Evolutionary conservation across 371 early-diverging fungal species (phyloP).

Genomic region (Circinella minor): DNA sequence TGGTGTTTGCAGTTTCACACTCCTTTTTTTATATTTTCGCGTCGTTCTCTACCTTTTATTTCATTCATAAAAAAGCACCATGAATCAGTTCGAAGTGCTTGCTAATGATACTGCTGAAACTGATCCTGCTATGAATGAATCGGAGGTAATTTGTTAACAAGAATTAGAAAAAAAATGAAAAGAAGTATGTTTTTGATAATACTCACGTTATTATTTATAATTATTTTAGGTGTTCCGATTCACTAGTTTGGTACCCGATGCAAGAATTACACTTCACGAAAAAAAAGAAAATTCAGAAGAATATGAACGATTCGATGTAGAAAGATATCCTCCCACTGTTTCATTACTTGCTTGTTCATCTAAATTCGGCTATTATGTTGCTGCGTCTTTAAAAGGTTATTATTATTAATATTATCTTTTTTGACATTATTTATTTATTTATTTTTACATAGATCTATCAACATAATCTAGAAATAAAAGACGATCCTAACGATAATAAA

Average conservation of each 20-base stretch:
- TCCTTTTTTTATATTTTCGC: not conserved
- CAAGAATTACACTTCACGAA: conserved; percentile 42
- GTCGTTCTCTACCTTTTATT: not conserved
- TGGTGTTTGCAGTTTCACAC: not conserved
- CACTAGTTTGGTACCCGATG: conserved; percentile 44
- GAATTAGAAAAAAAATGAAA: too few relatives aligned
- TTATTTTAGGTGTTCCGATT: conserved; percentile 40
- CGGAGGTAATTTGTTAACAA: conserved; percentile 4
- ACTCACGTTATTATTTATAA: too few relatives aligned
- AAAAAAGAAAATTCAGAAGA: conserved; percentile 9
- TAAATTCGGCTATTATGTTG: conserved; percentile 44
- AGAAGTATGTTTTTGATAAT: too few relatives aligned
- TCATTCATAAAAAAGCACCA: not conserved
- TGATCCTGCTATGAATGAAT: conserved; percentile 12
- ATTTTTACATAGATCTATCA: conserved; percentile 3
- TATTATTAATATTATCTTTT: not conserved
- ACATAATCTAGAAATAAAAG: not conserved
- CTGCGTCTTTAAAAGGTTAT: conserved; percentile 39
- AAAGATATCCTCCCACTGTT: conserved; percentile 34
- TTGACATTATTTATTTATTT: too few relatives aligned
- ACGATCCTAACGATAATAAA: not conserved
- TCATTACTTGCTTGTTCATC: conserved; percentile 44
- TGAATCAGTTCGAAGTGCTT: conserved; percentile 18
- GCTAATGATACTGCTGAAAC: not conserved
- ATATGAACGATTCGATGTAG: conserved; percentile 23